Evolutionary conservation across 2,329 filamentous ascomycete species (phyloP).

Genomic region (Fonsecaea monophora): DNA sequence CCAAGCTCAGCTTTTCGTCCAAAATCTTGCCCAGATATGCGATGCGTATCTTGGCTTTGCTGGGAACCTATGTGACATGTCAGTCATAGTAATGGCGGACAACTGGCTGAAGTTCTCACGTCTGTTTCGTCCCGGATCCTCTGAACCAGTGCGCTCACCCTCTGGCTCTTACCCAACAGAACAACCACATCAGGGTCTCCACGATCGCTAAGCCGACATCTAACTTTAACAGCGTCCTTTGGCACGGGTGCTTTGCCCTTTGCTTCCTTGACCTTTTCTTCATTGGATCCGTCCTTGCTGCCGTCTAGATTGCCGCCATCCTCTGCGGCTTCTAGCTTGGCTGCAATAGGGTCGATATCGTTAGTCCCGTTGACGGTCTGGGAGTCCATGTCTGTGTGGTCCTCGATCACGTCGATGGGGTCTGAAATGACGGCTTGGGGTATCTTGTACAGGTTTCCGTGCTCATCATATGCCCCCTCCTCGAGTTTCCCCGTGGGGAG

Average conservation of each 20-base stretch:
- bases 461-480: conserved; percentile 73
- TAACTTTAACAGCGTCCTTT: conserved; percentile 63
- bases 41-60: conserved; percentile 69
- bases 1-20: conserved; percentile 69
- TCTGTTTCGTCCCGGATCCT: conserved; percentile 65
- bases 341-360: conserved; percentile 36
- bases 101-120: conserved; percentile 20
- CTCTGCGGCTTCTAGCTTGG: conserved; percentile 43
- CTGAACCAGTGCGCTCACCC: conserved; percentile 67
- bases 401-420: conserved; percentile 62
- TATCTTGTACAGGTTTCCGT: conserved; percentile 73
- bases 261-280: conserved; percentile 58
- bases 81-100: conserved; percentile 6
- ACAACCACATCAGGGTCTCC: conserved; percentile 67
- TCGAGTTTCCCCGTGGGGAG: conserved; percentile 75
- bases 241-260: conserved; percentile 65
- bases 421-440: conserved; percentile 73
- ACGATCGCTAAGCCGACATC: conserved; percentile 70
- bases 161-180: conserved; percentile 64
- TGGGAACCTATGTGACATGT: conserved; percentile 59
- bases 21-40: conserved; percentile 83
- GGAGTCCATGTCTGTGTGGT: conserved; percentile 44
- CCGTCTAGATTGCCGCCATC: conserved; percentile 32
- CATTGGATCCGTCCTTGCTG: conserved; percentile 36
- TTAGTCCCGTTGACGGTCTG: conserved; percentile 48